Base-by-base conservation (phyloP, 2,329 filamentous ascomycete species). In the Microdochium nivale region DNA sequence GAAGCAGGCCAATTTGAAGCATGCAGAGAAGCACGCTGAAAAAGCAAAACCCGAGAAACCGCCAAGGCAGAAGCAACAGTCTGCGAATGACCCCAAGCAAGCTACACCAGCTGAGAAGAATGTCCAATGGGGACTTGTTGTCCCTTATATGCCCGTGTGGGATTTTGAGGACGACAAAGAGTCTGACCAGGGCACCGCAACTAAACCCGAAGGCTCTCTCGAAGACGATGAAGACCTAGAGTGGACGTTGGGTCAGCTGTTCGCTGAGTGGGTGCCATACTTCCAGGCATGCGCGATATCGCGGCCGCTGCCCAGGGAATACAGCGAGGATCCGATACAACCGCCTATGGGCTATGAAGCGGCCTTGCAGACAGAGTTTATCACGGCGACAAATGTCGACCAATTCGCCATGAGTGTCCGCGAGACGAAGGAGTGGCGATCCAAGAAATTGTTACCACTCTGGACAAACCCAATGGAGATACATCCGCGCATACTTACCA, bases 401-500 rank as follows among this genome's bases (percentile, higher is more conserved):
- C 63, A 66, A 35, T 67, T 66, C 44, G 56, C 63, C 1, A 52
- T 60, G 50, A 61, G 58, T 43, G 52, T 66, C 47, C 60, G 63
- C 16, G 59, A 67, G 40, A 65, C 63, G 9, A 59, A 60, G 48
- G 58, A 61, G 49, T 67, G 64, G 64, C 56, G 60, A 13, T 49
- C 58, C 14, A 58, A 64, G 55, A 59, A 62, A 40, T 52, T 64
- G 40, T 62, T 66, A 52, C 61, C 62, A 13, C 35, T 54, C 4
- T 64, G 66, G 49, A 47, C 62, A 16, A 53, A 61, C 14, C 55
- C 57, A 14, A 2, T 24, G 16, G 37, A 55, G 7, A 40, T 53
- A 32, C 50, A 50, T 27, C 25, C 47, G 2, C 25, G 44, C 4
- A 43, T 37, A 16, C 25, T 56, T 2, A 43, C 51, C 4, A 19